phyloP scores from a whole-genome alignment of 257 asterid genomes.

The Solanum tarijense region DNA sequence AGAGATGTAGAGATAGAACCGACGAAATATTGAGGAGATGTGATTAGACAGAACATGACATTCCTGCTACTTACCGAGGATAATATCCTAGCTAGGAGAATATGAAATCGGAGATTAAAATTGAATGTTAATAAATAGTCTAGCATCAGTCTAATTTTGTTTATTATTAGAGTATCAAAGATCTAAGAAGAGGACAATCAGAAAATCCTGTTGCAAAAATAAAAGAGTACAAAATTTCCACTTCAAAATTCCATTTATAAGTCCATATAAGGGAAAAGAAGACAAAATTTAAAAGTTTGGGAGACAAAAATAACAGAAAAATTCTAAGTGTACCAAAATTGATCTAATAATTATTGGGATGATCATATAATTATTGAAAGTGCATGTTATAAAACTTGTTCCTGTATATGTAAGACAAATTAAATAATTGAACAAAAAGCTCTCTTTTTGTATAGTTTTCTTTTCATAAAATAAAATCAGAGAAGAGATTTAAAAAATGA shows the following conservation, averaged over 20 bases:
- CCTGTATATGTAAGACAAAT: background rate
- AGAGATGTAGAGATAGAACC: background rate
- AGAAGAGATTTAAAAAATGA: background rate
- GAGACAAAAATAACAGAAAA: background rate
- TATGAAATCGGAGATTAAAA: background rate
- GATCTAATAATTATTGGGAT: background rate
- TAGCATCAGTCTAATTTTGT: background rate
- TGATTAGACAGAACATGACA: background rate
- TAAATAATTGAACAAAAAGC: background rate
- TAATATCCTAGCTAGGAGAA: background rate
- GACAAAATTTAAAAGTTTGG: background rate
- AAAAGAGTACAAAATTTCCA: background rate
- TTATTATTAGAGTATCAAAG: background rate
- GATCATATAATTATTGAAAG: background rate
- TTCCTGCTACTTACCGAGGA: background rate
- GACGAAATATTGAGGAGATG: background rate
- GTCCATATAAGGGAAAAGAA: background rate
- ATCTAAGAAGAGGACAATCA: background rate
- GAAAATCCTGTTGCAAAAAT: background rate
- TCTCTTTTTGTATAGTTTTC: background rate
- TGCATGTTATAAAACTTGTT: background rate
- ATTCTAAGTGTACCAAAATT: background rate
- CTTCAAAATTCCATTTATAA: background rate
- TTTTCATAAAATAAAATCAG: background rate
- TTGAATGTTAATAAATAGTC: background rate